Percentiles rank a stretch among this genome's conserved stretches.
Conservation (phyloP, 257 asterid genomes). For the Solanum phureja region DNA sequence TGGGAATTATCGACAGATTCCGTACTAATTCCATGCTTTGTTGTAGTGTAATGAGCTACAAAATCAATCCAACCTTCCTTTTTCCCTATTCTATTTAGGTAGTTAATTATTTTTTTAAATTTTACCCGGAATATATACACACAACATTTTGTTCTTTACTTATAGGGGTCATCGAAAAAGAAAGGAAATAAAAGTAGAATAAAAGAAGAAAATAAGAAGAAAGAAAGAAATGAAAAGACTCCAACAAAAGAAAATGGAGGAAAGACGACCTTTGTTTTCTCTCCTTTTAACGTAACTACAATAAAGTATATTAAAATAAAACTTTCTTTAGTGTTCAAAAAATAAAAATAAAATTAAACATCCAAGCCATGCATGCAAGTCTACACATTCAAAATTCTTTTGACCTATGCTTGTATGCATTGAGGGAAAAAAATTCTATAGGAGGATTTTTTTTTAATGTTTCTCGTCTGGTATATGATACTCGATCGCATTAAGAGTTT, state of each 20-base stretch:
- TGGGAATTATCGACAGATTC: too few relatives aligned
- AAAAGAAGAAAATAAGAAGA: constrained; percentile 5
- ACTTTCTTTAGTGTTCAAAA: constrained; percentile 29
- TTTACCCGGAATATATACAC: neutral
- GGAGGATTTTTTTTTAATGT: too few relatives aligned
- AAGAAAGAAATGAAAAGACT: constrained; percentile 7
- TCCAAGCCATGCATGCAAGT: constrained; percentile 58
- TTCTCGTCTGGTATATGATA: too few relatives aligned
- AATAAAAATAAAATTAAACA: neutral
- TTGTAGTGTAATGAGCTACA: neutral
- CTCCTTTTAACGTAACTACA: constrained; percentile 62
- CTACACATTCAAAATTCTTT: constrained; percentile 34
- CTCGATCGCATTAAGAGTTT: too few relatives aligned
- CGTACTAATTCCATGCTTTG: too few relatives aligned
- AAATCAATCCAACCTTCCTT: neutral
- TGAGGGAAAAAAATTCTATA: neutral
- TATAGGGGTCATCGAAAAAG: constrained; percentile 11
- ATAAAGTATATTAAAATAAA: constrained; percentile 41
- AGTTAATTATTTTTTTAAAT: neutral
- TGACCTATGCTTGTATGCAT: constrained; percentile 12
- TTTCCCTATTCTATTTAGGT: neutral
- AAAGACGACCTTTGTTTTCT: constrained; percentile 37
- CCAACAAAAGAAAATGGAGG: constrained; percentile 7
- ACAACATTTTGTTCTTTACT: neutral
- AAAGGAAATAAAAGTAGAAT: neutral